Base-by-base conservation (phyloP, 2,329 filamentous ascomycete genomes). In the Massarina eburnea region DNA sequence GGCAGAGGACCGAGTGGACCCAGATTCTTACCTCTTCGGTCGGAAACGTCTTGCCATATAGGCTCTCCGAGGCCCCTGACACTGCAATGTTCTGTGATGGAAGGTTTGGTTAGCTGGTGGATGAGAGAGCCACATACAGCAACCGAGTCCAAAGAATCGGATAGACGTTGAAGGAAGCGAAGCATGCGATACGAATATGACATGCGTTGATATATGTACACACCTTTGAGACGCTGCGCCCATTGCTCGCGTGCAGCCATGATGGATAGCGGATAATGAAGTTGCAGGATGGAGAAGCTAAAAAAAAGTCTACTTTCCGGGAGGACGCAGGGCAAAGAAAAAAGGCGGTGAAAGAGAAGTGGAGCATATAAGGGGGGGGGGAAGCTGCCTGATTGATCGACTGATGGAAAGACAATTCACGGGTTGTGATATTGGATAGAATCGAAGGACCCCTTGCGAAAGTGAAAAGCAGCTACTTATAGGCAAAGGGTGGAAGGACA, bases 21-120 rank as follows among this genome's bases (percentile, higher is more conserved):
- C 8, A 34, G 21, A 20, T 12, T 17, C 55, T 43, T 54, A 71
- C 68, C 68, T 52, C 68, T 53, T 41, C 67, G 66, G 47, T 71
- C 68, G 42, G 67, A 70, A 3, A 70, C 55, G 24, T 69, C 66
- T 41, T 69, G 66, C 38, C 57, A 70, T 8, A 50, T 48, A 5
- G 66, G 62, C 10, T 65, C 61, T 20, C 55, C 55, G 8, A 64
- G 41, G n/a, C 53, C 39, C 15, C 53, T 45, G 14, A 48, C 55
- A 18, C 49, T 52, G 44, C 68, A 71, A 40, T 70, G 58, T 7
- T 68, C 68, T 71, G 40, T 38, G n/a, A 37, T 20, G n/a, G 29
- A 33, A 52, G 43, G 21, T 21, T 43, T 26, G 45, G 52, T 45
- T 30, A 35, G 26, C 20, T 21, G 20, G 5, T 22, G 4, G 10